phyloP scores from a whole-genome alignment of 768 basidiomycete species.

The Russula lepida region DNA sequence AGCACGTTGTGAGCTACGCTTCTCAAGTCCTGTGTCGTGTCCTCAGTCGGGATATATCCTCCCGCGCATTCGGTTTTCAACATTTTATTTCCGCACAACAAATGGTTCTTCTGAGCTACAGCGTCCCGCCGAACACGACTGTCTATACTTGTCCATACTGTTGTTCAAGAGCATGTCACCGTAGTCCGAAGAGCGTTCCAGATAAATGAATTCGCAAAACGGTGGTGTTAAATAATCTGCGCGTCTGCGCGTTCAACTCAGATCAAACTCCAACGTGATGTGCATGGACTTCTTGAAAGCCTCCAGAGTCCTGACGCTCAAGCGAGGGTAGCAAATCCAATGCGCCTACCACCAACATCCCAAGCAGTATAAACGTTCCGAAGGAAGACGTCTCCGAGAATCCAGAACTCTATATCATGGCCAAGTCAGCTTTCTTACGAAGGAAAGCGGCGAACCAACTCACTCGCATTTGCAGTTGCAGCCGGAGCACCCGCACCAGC shows the following conservation, averaged over 20 bases:
- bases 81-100: not conserved
- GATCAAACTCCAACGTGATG: not conserved
- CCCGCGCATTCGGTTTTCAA: not conserved
- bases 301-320: not conserved
- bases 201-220: not conserved
- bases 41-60: not conserved
- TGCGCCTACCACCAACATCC: slow-evolving; percentile 1
- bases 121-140: not conserved
- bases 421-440: not conserved
- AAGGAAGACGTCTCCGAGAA: slow-evolving; percentile 11
- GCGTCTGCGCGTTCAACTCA: no score
- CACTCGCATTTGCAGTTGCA: not conserved
- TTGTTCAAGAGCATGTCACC: not conserved
- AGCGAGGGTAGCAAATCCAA: slow-evolving; percentile 11
- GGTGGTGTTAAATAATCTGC: no score
- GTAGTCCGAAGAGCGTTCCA: not conserved
- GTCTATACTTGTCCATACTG: not conserved
- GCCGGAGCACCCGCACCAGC: slow-evolving; percentile 2
- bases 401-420: not conserved
- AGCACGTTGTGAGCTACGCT: no score
- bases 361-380: slow-evolving; percentile 6
- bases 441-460: not conserved
- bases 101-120: not conserved
- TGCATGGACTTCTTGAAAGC: no score
- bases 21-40: no score